Evolutionary conservation across 352 stramenopile species (phyloP).

Genomic region (Phytophthora foliorum): DNA sequence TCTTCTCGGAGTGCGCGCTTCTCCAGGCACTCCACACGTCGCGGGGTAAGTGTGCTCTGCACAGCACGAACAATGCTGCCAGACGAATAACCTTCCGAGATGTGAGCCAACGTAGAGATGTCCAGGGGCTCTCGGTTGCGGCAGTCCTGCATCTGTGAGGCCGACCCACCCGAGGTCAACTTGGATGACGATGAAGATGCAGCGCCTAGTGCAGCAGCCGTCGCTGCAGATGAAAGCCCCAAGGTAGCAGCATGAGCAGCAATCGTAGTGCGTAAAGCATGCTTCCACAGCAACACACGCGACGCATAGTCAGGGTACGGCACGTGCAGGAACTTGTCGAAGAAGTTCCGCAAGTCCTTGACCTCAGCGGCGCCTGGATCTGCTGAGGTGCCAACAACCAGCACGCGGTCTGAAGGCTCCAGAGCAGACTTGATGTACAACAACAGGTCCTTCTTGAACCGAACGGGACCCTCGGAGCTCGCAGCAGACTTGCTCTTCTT

Average conservation of each 20-base stretch:
- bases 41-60: slow-evolving; percentile 78
- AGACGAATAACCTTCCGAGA: slow-evolving; percentile 93
- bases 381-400: slow-evolving; percentile 92
- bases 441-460: slow-evolving; percentile 95
- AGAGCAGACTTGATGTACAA: slow-evolving; percentile 94
- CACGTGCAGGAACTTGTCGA: slow-evolving; percentile 95
- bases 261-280: slow-evolving; percentile 72
- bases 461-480: slow-evolving; percentile 72
- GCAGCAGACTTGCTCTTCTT: slow-evolving; percentile 84
- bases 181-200: slow-evolving; percentile 34
- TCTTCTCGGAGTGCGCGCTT: slow-evolving; percentile 83
- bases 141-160: slow-evolving; percentile 23
- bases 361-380: slow-evolving; percentile 86
- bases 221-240: slow-evolving; percentile 25
- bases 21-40: slow-evolving; percentile 81
- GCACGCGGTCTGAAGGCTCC: slow-evolving; percentile 89
- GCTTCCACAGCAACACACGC: slow-evolving; percentile 91
- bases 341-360: slow-evolving; percentile 91
- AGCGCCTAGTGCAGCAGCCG: slow-evolving; percentile 31
- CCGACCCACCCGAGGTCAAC: slow-evolving; percentile 4
- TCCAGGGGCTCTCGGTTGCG: slow-evolving; percentile 67
- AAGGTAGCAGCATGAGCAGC: slow-evolving; percentile 42
- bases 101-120: slow-evolving; percentile 90
- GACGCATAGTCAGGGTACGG: slow-evolving; percentile 94
- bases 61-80: slow-evolving; percentile 86